These are phyloP conservation scores for Mycena kentingensis DNA, from an alignment of 768 basidiomycete genomes.

Conservation along the genomic window DNA sequence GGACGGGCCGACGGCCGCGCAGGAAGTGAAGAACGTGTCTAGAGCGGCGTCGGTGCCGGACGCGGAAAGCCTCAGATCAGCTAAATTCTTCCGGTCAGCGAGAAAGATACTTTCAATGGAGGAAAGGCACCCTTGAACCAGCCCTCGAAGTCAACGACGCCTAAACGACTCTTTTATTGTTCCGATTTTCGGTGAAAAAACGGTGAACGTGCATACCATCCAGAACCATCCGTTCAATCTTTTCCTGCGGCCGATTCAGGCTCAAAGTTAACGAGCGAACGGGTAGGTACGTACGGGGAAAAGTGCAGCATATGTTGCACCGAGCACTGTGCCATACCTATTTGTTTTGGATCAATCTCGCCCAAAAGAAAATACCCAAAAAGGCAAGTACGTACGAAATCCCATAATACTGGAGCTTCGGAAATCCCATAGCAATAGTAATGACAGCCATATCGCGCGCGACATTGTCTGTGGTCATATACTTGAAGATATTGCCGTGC, in stretches of 20 bases:
- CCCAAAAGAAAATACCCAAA: neutral
- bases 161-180: neutral
- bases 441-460: conserved; percentile 44
- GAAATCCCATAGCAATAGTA: conserved; percentile 31
- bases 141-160: conserved; percentile 23
- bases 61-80: conserved; percentile 25
- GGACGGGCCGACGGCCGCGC: conserved; percentile 25
- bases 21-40: conserved; percentile 26
- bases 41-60: conserved; percentile 27
- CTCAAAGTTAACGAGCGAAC: neutral
- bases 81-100: neutral
- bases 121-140: conserved; percentile 23
- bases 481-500: conserved; percentile 25
- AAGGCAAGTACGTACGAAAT: conserved; percentile 24
- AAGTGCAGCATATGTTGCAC: conserved; percentile 36
- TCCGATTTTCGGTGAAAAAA: neutral
- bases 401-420: conserved; percentile 37
- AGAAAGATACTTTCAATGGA: conserved; percentile 5
- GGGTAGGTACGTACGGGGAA: conserved; percentile 31
- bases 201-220: conserved; percentile 27
- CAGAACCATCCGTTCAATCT: conserved; percentile 35
- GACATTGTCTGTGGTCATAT: conserved; percentile 41
- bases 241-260: conserved; percentile 23
- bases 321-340: conserved; percentile 33
- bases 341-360: neutral